Evolutionary conservation across 2,329 filamentous ascomycete species (phyloP).

Genomic region (Venturia pyrina): DNA sequence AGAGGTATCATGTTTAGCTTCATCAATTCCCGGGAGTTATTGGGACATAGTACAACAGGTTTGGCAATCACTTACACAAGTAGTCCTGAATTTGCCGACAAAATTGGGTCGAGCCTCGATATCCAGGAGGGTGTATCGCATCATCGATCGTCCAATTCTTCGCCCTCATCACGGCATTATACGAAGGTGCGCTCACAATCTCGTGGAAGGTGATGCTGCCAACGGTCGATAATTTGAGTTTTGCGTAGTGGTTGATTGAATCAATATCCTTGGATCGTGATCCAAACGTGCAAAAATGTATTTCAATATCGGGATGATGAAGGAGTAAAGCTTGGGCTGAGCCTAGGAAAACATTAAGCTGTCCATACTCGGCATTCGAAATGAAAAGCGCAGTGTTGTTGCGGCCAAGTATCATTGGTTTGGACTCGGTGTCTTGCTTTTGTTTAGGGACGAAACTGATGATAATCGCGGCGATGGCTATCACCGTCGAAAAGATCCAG

Average conservation of each 20-base stretch:
- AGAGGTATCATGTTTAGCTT: neutral
- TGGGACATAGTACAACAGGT: neutral
- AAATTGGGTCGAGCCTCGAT: neutral
- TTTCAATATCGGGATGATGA: conserved; percentile 3
- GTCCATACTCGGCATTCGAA: conserved; percentile 6
- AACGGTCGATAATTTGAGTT: neutral
- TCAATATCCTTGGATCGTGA: neutral
- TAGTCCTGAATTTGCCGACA: neutral
- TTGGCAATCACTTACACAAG: neutral
- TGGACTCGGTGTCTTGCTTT: neutral
- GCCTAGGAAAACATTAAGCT: conserved; percentile 3
- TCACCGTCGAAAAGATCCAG: neutral
- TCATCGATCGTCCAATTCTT: neutral
- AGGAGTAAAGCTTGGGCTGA: conserved; percentile 1
- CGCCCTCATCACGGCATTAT: neutral
- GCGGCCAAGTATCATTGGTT: neutral
- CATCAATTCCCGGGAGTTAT: neutral
- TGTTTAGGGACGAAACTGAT: neutral
- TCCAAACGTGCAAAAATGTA: conserved; percentile 8
- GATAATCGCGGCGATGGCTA: neutral
- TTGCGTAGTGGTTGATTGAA: neutral
- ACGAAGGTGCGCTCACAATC: neutral
- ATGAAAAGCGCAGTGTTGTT: conserved; percentile 9
- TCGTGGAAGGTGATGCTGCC: conserved; percentile 4
- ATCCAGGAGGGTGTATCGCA: neutral